phyloP scores from a whole-genome alignment of 371 early-diverging fungal genomes.

The Sporodiniella umbellata region DNA sequence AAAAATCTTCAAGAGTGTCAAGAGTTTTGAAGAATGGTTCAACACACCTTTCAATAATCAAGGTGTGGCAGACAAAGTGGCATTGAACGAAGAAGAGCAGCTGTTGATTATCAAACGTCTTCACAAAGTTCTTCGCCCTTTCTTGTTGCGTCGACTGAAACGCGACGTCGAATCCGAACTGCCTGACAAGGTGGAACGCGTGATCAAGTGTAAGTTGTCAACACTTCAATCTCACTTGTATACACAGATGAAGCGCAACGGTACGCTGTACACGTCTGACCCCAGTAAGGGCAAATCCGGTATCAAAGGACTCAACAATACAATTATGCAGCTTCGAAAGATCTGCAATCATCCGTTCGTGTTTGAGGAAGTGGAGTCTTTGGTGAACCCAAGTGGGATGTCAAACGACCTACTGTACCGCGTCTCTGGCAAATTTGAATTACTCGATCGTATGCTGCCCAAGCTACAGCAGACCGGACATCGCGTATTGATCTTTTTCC shows the following conservation, averaged over 20 bases:
- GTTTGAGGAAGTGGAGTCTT: conserved; percentile 90
- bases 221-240: conserved; percentile 78
- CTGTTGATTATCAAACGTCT: conserved; percentile 94
- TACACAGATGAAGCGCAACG: conserved; percentile 72
- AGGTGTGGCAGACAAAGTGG: conserved; percentile 84
- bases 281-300: conserved; percentile 49
- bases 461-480: conserved; percentile 90
- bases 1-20: conserved; percentile 91
- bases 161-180: conserved; percentile 98
- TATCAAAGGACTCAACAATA: conserved; percentile 89
- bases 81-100: conserved; percentile 95
- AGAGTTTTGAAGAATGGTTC: conserved; percentile 98
- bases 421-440: conserved; percentile 96
- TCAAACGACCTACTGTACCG: conserved; percentile 65
- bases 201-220: conserved; percentile 90
- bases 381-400: conserved; percentile 59
- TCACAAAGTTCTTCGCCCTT: conserved; percentile 96
- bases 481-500: conserved; percentile 97
- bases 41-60: conserved; percentile 89
- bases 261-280: conserved; percentile 62
- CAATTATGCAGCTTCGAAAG: conserved; percentile 98
- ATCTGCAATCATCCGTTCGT: conserved; percentile 99
- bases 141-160: conserved; percentile 96
- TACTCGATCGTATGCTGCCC: conserved; percentile 94
- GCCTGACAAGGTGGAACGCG: conserved; percentile 97